These are phyloP conservation scores for Oryza glaberrima DNA, from an alignment of 176 grass and related monocot species.

Conservation along the genomic window DNA sequence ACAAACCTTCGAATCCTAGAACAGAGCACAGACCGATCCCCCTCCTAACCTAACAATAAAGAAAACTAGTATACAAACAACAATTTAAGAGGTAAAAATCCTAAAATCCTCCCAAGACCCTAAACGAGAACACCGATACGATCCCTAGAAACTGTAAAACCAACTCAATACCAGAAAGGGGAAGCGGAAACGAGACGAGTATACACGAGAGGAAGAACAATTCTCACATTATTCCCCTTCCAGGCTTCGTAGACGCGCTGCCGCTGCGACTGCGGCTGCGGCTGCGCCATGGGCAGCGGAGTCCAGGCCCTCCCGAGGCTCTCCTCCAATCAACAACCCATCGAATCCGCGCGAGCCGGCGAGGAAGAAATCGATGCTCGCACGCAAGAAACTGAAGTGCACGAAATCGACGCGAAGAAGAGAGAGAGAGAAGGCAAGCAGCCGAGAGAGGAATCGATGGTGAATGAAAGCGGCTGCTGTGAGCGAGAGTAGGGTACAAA, in stretches of 20 bases:
- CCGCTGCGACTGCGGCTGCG: conserved; percentile 52
- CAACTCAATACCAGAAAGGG: neutral
- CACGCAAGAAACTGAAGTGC: neutral
- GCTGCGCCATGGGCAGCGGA: conserved; percentile 55
- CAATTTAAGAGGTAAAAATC: neutral
- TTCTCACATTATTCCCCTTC: conserved; percentile 85
- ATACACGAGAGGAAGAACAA: neutral
- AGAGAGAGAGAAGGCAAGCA: neutral
- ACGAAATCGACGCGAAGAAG: neutral
- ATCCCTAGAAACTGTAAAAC: neutral
- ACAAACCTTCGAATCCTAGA: neutral
- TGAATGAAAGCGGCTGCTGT: neutral
- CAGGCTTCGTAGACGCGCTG: conserved; percentile 70
- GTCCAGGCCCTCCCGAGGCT: neutral
- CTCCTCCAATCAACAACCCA: conserved; percentile 7
- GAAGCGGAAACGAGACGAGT: neutral
- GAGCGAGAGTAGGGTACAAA: conserved; percentile 9
- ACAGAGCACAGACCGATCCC: neutral
- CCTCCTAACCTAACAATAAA: neutral
- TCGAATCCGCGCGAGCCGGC: conserved; percentile 3
- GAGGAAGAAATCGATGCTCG: neutral
- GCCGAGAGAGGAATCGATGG: neutral
- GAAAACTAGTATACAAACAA: neutral
- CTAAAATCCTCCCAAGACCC: neutral
- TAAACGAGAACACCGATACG: conserved; percentile 1